Base-by-base conservation (phyloP, 2,329 filamentous ascomycete species). In the Gnomoniopsis sp. region DNA sequence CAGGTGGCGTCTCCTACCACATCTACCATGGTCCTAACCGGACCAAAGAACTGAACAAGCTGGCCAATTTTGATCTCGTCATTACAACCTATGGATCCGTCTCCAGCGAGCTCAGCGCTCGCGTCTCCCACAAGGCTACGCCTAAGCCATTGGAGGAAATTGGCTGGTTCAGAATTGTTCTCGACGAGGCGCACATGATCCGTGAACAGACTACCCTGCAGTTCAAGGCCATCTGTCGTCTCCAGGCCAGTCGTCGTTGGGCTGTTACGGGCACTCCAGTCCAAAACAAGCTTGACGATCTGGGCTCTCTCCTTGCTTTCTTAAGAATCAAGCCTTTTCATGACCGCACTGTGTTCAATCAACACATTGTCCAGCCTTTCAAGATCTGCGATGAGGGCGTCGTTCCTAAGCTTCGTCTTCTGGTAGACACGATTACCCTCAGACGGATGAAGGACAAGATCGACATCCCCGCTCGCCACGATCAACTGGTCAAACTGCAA, bases 181-280 rank as follows among this genome's bases (percentile, higher is more conserved):
- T 98, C 1, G 93, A 98, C 64, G 93, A 99, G 74, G 95, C 93
- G 0, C 95, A 99, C 71, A 90, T 90, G 73, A 98, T 99, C 64
- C 90, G 95, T 26, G 93, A 96, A 66, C 88, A 90, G 63, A 84
- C 80, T 3, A 93, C 92, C 0, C 78, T 89, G 44, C 89, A 93
- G 65, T 96, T 92, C 55, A 91, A 93, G 70, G 90, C 91, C 3
- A 90, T 95, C 21, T 93, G 91, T 64, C 83, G 85, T 21, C 78
- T 98, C 2, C 82, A 89, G 61, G 90, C 92, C 2, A 84, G 90
- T 68, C 86, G 93, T 34, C 88, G 93, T 36, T 99, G 95, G 95
- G 93, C 93, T 2, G 91, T 98, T n/a, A 98, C 95, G 0, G 95
- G 93, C 56, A 98, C 95, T 0, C 95, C 93, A 0, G 90, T 98